These are phyloP conservation scores for Nakaseomyces delphensis DNA, from an alignment of 1,139 yeast species.

Conservation along the genomic window DNA sequence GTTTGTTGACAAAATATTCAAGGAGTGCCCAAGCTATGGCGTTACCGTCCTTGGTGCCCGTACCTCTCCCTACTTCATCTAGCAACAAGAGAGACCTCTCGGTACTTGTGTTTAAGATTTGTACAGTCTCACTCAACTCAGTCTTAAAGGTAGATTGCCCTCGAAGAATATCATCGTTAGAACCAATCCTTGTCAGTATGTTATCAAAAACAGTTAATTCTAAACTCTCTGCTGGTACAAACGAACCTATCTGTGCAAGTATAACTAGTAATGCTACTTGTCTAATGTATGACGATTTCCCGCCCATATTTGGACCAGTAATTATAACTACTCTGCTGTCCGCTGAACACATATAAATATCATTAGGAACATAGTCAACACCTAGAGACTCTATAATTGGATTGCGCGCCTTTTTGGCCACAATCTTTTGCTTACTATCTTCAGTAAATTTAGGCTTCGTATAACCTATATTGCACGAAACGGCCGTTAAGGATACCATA, in stretches of 20 bases:
- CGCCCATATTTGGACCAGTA: slow-evolving; percentile 56
- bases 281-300: slow-evolving; percentile 43
- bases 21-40: slow-evolving; percentile 76
- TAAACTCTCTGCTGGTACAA: slow-evolving; percentile 42
- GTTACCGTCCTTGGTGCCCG: slow-evolving; percentile 85
- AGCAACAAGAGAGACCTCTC: slow-evolving; percentile 37
- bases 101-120: slow-evolving; percentile 33
- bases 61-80: slow-evolving; percentile 52
- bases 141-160: slow-evolving; percentile 42
- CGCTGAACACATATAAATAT: slow-evolving; percentile 41
- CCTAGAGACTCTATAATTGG: slow-evolving; percentile 63
- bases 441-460: slow-evolving; percentile 51
- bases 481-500: slow-evolving; percentile 59
- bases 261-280: slow-evolving; percentile 40
- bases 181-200: slow-evolving; percentile 40
- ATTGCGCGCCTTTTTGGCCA: slow-evolving; percentile 56
- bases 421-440: slow-evolving; percentile 37
- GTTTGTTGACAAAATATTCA: slow-evolving; percentile 45
- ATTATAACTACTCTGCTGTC: slow-evolving; percentile 49
- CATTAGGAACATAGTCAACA: slow-evolving; percentile 58
- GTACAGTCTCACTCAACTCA: slow-evolving; percentile 43
- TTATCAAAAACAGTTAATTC: slow-evolving; percentile 37
- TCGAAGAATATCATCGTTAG: slow-evolving; percentile 36
- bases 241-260: slow-evolving; percentile 46
- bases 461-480: slow-evolving; percentile 41